A percentile compares a stretch with the other conserved stretches of the same genome.
phyloP scores from a whole-genome alignment of 192 early-diverging fungal genomes.

The Coemansia guatemalensis region DNA sequence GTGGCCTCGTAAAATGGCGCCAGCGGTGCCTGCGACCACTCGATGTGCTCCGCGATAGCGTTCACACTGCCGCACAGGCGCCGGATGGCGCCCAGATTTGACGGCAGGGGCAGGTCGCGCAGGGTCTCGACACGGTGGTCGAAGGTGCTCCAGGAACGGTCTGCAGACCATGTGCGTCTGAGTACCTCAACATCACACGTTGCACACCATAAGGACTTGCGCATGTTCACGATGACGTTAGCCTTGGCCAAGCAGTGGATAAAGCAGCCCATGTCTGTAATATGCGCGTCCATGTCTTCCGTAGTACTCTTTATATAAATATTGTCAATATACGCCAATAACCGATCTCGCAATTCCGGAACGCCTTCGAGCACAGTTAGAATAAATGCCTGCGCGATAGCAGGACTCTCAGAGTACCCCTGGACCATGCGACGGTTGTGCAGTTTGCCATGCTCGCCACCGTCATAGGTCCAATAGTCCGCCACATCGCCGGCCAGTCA shows the following conservation, averaged over 20 bases:
- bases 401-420: slow-evolving; percentile 19
- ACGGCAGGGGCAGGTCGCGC: slow-evolving; percentile 10
- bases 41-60: slow-evolving; percentile 18
- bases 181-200: slow-evolving; percentile 9
- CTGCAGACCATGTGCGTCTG: not conserved
- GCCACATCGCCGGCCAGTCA: not conserved
- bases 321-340: slow-evolving; percentile 36
- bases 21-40: slow-evolving; percentile 18
- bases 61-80: slow-evolving; percentile 25
- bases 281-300: slow-evolving; percentile 9
- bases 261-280: slow-evolving; percentile 15
- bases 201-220: slow-evolving; percentile 14
- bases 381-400: slow-evolving; percentile 22
- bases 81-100: slow-evolving; percentile 3
- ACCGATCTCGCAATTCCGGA: not conserved
- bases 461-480: slow-evolving; percentile 18
- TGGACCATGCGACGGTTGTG: slow-evolving; percentile 17
- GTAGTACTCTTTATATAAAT: slow-evolving; percentile 25
- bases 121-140: slow-evolving; percentile 22
- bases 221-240: slow-evolving; percentile 22
- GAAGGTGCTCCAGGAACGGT: slow-evolving; percentile 12
- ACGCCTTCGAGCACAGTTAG: slow-evolving; percentile 1
- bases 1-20: slow-evolving; percentile 24
- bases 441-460: not conserved
- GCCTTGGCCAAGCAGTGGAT: not conserved